A percentile compares a stretch with the other conserved stretches of the same genome.
Evolutionary conservation across 2,329 filamentous ascomycete genomes (phyloP).

Genomic region (Alternaria metachromatica): DNA sequence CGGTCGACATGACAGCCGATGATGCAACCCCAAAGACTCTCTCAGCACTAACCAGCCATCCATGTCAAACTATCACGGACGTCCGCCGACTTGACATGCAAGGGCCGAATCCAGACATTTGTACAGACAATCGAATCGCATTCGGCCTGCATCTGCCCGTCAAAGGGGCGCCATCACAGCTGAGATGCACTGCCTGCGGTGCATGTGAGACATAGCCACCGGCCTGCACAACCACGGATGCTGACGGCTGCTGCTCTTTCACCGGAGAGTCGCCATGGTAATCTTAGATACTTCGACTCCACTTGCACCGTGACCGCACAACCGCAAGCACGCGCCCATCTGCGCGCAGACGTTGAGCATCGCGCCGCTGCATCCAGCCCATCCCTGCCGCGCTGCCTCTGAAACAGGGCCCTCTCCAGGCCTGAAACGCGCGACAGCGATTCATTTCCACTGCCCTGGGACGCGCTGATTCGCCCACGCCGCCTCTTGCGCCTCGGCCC

Average conservation of each 20-base stretch:
- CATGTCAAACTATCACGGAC: not conserved
- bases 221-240: not conserved
- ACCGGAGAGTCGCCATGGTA: not conserved
- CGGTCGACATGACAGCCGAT: not conserved
- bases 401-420: conserved; percentile 37
- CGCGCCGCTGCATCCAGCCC: conserved; percentile 9
- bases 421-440: conserved; percentile 43
- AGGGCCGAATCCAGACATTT: not conserved
- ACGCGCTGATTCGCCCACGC: conserved; percentile 35
- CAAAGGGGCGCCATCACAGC: conserved; percentile 3
- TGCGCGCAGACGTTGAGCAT: not conserved
- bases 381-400: conserved; percentile 20
- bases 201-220: conserved; percentile 8
- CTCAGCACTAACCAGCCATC: not conserved
- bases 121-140: not conserved
- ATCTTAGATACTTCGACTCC: not conserved
- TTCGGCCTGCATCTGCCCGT: conserved; percentile 1
- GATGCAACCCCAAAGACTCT: not conserved
- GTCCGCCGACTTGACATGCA: not conserved
- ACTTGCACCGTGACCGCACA: not conserved
- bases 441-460: conserved; percentile 32
- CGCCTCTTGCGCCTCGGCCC: conserved; percentile 7
- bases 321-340: conserved; percentile 10
- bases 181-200: not conserved
- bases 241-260: not conserved